These are phyloP conservation scores for Arctium lappa DNA, from an alignment of 129 eudicot species.

Conservation along the genomic window DNA sequence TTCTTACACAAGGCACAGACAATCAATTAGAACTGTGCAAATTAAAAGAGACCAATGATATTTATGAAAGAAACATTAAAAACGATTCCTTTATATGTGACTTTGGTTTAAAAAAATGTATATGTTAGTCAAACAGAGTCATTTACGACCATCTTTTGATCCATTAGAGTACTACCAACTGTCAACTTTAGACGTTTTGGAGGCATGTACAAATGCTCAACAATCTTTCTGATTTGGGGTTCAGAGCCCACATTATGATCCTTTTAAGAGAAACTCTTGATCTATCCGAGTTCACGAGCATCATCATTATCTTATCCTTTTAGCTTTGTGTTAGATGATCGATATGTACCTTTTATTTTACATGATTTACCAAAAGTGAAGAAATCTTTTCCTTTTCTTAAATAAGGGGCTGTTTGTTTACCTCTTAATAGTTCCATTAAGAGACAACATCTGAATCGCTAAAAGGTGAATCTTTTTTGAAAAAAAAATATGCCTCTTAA, in stretches of 20 bases:
- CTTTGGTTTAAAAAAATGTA: background rate
- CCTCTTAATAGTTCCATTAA: no score
- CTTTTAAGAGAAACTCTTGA: background rate
- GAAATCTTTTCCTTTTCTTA: background rate
- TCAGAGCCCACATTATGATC: background rate
- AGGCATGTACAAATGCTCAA: background rate
- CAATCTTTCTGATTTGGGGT: background rate
- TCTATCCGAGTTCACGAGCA: background rate
- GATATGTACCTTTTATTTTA: background rate
- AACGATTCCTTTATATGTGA: background rate
- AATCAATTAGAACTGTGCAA: background rate
- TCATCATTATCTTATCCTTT: background rate
- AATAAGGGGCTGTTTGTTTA: no score
- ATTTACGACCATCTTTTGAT: background rate
- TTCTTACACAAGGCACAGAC: background rate
- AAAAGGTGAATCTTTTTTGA: no score
- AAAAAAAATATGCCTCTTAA: no score
- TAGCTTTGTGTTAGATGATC: background rate
- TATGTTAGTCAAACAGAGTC: background rate
- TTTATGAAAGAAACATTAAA: background rate
- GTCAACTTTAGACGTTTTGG: background rate
- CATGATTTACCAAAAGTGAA: no score
- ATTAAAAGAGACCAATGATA: background rate
- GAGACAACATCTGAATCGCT: no score
- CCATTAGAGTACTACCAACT: background rate